Base-by-base conservation (phyloP, 1,139 yeast genomes). In the Pichia sp. region DNA sequence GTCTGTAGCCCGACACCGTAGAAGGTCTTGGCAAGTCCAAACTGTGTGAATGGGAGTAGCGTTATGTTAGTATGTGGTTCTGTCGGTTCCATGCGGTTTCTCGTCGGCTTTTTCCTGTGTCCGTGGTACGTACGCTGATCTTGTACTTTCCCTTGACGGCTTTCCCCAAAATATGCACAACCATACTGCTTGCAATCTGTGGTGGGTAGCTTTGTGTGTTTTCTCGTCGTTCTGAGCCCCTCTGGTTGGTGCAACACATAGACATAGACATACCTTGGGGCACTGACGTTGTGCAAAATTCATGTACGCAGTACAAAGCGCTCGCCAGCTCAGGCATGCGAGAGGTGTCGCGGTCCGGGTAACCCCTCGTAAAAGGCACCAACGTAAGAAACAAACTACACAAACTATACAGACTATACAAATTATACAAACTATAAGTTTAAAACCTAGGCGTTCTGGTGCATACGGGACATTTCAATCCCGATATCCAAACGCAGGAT, bases 1-100 rank as follows among this genome's bases (percentile, higher is more conserved):
- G 88, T 82, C 54, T 75, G 72, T 56, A 75, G 74, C 5, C 98
- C 97, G 45, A 93, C 77, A 45, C 98, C 99, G 68, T 89, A 92
- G 61, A 93, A 86, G 59, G 84, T 85, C 57, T 86, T 80, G 38
- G 92, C 84, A 57, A 92, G 77, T 4, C 95, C 98, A 61, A 85
- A 81, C 84, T 80, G 32, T 38, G 29, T 13, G 10, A 13, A 15
- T 11, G 29, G 13, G 49, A 52, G 13, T 29, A 30, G 29, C 29
- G 29, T 26, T 26, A 26, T 31, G 54, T 51, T 51, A 51, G 53
- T 51, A 51, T 26, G 29, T 5, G 29, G 7, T 5, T 26, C 29
- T 26, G 26, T 23, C 26, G 26, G 26, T 23, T 23, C 26, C 26
- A 23, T 23, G 26, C 26, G 26, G 29, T 26, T 5, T 26, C 29